Evolutionary conservation across 805 yeast species (phyloP).

Genomic region (Scheffersomyces lignosus): DNA sequence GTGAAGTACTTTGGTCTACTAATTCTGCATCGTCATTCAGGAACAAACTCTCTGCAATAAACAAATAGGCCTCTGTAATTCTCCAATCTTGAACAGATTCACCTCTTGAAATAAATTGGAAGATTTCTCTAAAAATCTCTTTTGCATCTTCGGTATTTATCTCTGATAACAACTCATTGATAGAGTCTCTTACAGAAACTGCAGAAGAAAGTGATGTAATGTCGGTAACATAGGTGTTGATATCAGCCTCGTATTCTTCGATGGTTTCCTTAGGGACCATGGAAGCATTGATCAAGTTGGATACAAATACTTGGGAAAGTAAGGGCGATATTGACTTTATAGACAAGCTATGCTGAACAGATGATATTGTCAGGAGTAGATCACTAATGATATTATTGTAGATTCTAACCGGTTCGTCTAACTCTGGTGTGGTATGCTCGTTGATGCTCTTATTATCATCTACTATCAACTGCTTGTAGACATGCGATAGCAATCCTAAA

Average conservation of each 20-base stretch:
- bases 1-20: constrained; percentile 4
- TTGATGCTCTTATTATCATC: constrained; percentile 5
- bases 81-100: constrained; percentile 20
- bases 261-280: constrained; percentile 41
- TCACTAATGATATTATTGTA: constrained; percentile 28
- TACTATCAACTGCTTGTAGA: constrained; percentile 13
- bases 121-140: constrained; percentile 2
- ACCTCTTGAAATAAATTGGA: not conserved
- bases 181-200: constrained; percentile 57
- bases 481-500: constrained; percentile 15
- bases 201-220: constrained; percentile 65
- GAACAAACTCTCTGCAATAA: constrained; percentile 41
- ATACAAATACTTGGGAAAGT: not conserved
- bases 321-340: constrained; percentile 10
- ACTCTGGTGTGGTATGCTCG: constrained; percentile 11
- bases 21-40: constrained; percentile 37
- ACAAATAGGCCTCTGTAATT: constrained; percentile 41
- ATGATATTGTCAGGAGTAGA: constrained; percentile 30
- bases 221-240: constrained; percentile 68
- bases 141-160: constrained; percentile 43
- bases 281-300: constrained; percentile 38
- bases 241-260: constrained; percentile 57
- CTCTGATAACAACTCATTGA: constrained; percentile 56
- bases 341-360: constrained; percentile 25
- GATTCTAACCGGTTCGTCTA: constrained; percentile 16